Evolutionary conservation across 805 yeast species (phyloP).

Genomic region (Hanseniaspora thailandica): DNA sequence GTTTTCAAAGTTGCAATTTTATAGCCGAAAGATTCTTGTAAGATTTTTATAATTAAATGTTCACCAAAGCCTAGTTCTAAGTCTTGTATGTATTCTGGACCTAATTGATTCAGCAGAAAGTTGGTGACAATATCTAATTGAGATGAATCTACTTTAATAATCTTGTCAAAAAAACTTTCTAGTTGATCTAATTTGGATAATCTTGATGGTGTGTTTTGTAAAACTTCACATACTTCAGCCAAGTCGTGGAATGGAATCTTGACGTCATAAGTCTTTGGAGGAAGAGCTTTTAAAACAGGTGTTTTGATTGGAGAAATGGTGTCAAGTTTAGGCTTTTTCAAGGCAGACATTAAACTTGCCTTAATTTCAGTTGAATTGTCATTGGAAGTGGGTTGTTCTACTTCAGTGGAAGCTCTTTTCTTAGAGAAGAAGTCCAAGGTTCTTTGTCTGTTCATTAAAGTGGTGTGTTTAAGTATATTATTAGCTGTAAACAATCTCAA

Average conservation of each 20-base stretch:
- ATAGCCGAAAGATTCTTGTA: conserved; percentile 82
- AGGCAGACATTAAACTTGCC: neutral
- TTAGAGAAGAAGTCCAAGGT: conserved; percentile 8
- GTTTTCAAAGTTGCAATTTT: conserved; percentile 55
- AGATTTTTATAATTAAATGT: conserved; percentile 72
- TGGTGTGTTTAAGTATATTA: no score
- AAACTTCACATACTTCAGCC: conserved; percentile 57
- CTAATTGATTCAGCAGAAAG: conserved; percentile 73
- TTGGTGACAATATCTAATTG: conserved; percentile 64
- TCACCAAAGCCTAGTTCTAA: conserved; percentile 91
- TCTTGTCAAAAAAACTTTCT: conserved; percentile 57
- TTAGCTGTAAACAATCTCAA: no score
- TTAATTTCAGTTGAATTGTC: neutral
- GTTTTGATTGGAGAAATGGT: neutral
- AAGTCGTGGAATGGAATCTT: conserved; percentile 30
- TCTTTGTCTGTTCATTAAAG: conserved; percentile 11
- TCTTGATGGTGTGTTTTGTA: conserved; percentile 73
- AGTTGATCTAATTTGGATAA: conserved; percentile 68
- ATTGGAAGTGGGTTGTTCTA: neutral
- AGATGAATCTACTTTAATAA: conserved; percentile 42
- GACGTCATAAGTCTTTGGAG: neutral
- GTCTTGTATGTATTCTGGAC: conserved; percentile 88
- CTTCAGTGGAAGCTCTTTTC: neutral
- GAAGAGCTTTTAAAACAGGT: neutral
- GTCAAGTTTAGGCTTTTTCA: neutral